Percentiles rank a stretch among this genome's conserved stretches.
phyloP scores from a whole-genome alignment of 257 asterid genomes.

The Solanum verrucosum region DNA sequence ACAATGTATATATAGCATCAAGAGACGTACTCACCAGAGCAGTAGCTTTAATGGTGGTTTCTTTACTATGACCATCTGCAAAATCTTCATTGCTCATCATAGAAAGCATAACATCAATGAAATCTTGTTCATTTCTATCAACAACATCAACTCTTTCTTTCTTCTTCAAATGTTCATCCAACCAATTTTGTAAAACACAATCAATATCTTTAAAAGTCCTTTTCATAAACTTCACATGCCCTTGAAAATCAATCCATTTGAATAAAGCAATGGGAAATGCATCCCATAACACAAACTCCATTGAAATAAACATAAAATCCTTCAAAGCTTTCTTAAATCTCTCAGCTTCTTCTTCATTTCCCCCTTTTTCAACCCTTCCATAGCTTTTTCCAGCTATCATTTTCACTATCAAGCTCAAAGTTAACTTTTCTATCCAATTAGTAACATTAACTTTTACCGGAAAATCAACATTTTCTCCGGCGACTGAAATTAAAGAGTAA shows the following conservation, averaged over 20 bases:
- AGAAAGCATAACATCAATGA: conserved; percentile 9
- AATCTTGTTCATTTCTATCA: not conserved
- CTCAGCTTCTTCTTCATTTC: conserved; percentile 2
- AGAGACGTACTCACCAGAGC: not conserved
- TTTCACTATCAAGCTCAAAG: conserved; percentile 3
- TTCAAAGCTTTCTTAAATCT: not conserved
- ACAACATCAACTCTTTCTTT: not conserved
- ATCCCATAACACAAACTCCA: conserved; percentile 1
- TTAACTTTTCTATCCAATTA: conserved; percentile 1
- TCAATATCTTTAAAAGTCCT: not conserved
- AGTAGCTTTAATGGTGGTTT: conserved; percentile 2
- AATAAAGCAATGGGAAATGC: not conserved
- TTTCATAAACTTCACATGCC: conserved; percentile 2
- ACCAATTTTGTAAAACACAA: not conserved
- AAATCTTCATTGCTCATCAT: not conserved
- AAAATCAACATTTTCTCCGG: not conserved
- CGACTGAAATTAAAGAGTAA: not conserved
- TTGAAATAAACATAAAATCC: not conserved
- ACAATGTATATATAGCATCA: not conserved
- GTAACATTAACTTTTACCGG: not conserved
- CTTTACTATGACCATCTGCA: not conserved
- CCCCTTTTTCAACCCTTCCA: not conserved
- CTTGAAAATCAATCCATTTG: conserved; percentile 5
- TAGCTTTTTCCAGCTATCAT: conserved; percentile 8
- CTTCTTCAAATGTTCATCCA: conserved; percentile 1